These are phyloP conservation scores for Tolypocladium album DNA, from an alignment of 2,329 filamentous ascomycete species.

Conservation along the genomic window DNA sequence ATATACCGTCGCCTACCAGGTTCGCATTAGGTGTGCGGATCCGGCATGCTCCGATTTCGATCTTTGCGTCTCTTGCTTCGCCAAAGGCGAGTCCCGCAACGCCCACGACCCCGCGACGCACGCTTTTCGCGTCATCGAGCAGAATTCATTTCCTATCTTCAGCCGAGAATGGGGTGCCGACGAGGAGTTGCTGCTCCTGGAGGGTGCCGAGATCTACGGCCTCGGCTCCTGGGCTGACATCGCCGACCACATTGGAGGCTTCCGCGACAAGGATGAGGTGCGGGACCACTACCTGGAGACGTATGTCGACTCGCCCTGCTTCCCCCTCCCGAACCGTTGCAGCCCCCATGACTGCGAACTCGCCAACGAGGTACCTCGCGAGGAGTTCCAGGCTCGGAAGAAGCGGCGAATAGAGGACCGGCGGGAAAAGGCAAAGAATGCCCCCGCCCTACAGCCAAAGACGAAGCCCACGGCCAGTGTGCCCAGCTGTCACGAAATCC, in stretches of 20 bases:
- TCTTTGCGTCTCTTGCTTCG: constrained; percentile 91
- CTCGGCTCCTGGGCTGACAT: constrained; percentile 97
- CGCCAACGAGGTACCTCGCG: constrained; percentile 70
- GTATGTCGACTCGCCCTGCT: constrained; percentile 72
- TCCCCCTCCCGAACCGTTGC: constrained; percentile 79
- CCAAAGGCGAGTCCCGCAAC: constrained; percentile 67
- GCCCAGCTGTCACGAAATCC: constrained; percentile 92
- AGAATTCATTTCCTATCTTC: constrained; percentile 97
- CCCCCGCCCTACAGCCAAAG: constrained; percentile 75
- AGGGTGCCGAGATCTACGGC: constrained; percentile 93
- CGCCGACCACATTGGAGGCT: constrained; percentile 94
- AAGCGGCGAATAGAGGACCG: constrained; percentile 88
- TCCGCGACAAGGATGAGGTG: constrained; percentile 88
- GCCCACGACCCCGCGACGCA: constrained; percentile 82
- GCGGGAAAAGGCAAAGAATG: constrained; percentile 76
- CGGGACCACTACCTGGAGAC: constrained; percentile 86
- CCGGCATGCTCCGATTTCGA: constrained; percentile 84
- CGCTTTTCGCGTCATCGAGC: constrained; percentile 87
- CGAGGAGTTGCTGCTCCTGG: constrained; percentile 84
- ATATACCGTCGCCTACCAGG: constrained; percentile 37
- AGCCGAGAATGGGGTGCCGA: constrained; percentile 93
- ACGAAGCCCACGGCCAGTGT: constrained; percentile 94
- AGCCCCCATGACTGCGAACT: constrained; percentile 72
- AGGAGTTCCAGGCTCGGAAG: constrained; percentile 88
- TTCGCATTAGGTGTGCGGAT: constrained; percentile 88